A percentile compares a stretch with the other conserved stretches of the same genome.
Evolutionary conservation across 129 eudicot species (phyloP).

Genomic region (Centrapalus pauciflorus): DNA sequence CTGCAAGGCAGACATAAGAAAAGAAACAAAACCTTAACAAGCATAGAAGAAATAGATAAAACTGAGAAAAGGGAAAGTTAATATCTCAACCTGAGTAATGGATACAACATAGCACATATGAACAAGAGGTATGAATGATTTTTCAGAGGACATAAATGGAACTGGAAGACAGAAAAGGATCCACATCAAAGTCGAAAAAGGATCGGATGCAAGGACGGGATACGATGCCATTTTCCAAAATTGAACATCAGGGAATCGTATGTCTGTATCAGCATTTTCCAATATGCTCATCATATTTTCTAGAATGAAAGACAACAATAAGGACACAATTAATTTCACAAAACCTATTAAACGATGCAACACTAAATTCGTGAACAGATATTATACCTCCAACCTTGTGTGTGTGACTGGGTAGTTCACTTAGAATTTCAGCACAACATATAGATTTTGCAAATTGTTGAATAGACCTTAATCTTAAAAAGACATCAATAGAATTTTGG

Average conservation of each 20-base stretch:
- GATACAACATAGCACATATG: slow-evolving; percentile 68
- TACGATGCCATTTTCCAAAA: slow-evolving; percentile 72
- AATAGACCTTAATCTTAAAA: slow-evolving; percentile 69
- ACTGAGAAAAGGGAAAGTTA: not conserved
- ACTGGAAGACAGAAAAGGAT: slow-evolving; percentile 77
- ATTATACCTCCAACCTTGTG: slow-evolving; percentile 47
- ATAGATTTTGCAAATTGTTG: slow-evolving; percentile 74
- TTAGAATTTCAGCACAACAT: slow-evolving; percentile 41
- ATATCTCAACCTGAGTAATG: slow-evolving; percentile 56
- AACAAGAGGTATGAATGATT: slow-evolving; percentile 68
- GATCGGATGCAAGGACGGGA: slow-evolving; percentile 79
- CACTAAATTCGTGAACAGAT: not conserved
- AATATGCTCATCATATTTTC: slow-evolving; percentile 60
- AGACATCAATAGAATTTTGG: slow-evolving; percentile 41
- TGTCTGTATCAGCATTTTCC: slow-evolving; percentile 61
- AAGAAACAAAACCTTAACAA: not conserved
- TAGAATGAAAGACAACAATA: slow-evolving; percentile 12
- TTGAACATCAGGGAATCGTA: slow-evolving; percentile 58
- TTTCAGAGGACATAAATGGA: slow-evolving; percentile 65
- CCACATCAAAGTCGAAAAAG: slow-evolving; percentile 96
- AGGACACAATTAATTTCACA: not conserved
- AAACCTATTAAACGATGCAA: not conserved
- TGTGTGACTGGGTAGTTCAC: slow-evolving; percentile 27
- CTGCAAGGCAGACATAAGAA: slow-evolving; percentile 35
- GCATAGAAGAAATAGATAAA: not conserved